A percentile compares a stretch with the other conserved stretches of the same genome.
Conservation (phyloP, 495 filamentous ascomycete genomes). For the Penicillium herquei region DNA sequence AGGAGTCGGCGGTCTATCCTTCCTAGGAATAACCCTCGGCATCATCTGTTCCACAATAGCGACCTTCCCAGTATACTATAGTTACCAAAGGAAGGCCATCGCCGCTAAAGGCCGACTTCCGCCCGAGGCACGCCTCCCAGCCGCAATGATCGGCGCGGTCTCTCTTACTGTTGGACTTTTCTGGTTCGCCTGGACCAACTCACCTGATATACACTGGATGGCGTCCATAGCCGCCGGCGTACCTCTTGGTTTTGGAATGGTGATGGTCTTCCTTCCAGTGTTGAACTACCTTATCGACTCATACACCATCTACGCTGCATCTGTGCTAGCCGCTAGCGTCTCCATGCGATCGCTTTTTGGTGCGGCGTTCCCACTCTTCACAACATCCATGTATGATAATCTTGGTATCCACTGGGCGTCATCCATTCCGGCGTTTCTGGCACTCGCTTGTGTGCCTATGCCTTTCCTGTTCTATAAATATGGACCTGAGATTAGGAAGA, state of each 20-base stretch:
- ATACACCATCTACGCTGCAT: constrained; percentile 67
- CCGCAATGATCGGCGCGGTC: not conserved
- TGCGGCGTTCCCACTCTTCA: constrained; percentile 72
- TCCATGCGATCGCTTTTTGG: constrained; percentile 59
- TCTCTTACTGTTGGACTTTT: not conserved
- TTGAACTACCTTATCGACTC: constrained; percentile 67
- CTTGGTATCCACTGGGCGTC: constrained; percentile 72
- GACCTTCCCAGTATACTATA: constrained; percentile 2
- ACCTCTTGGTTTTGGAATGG: constrained; percentile 63
- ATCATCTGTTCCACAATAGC: constrained; percentile 56
- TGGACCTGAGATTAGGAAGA: constrained; percentile 53
- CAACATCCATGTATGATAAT: constrained; percentile 59
- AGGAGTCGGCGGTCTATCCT: constrained; percentile 11
- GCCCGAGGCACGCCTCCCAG: not conserved
- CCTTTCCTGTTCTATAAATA: constrained; percentile 68
- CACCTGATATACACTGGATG: constrained; percentile 58
- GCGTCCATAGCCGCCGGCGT: constrained; percentile 54
- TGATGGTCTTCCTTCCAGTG: constrained; percentile 59
- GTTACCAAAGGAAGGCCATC: constrained; percentile 4
- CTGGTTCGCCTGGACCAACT: constrained; percentile 29
- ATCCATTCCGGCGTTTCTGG: constrained; percentile 28
- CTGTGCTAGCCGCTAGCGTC: constrained; percentile 63
- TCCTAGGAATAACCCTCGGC: constrained; percentile 15
- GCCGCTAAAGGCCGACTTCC: not conserved
- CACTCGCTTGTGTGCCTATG: constrained; percentile 49